Evolutionary conservation across 2,329 filamentous ascomycete genomes (phyloP).

Genomic region (Gaeumannomyces tritici): DNA sequence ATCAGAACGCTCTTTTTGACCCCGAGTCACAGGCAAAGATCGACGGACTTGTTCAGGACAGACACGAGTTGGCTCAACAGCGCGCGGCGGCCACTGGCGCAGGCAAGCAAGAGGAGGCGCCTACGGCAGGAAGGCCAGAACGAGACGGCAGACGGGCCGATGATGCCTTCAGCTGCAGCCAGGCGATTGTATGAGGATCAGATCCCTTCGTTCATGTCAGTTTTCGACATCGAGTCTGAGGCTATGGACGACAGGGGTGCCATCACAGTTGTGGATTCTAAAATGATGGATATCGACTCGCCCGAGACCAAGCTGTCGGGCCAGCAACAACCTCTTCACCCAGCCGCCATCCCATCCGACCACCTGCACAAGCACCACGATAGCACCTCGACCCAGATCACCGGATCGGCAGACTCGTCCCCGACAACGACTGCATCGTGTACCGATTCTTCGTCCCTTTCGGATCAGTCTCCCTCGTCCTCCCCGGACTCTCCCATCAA

Average conservation of each 20-base stretch:
- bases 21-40: neutral
- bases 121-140: neutral
- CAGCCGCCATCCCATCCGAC: slow-evolving; percentile 32
- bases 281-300: slow-evolving; percentile 38
- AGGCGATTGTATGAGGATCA: slow-evolving; percentile 57
- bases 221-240: slow-evolving; percentile 56
- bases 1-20: neutral
- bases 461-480: slow-evolving; percentile 77
- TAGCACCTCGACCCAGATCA: slow-evolving; percentile 68
- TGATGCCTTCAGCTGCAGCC: slow-evolving; percentile 32
- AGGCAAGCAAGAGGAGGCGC: slow-evolving; percentile 5
- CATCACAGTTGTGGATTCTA: slow-evolving; percentile 44
- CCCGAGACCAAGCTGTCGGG: slow-evolving; percentile 22
- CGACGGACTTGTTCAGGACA: neutral
- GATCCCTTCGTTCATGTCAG: slow-evolving; percentile 69
- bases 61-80: neutral
- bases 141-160: neutral
- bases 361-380: slow-evolving; percentile 60
- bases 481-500: slow-evolving; percentile 81
- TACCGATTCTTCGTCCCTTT: slow-evolving; percentile 81
- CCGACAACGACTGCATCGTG: slow-evolving; percentile 91
- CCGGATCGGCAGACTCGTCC: slow-evolving; percentile 85
- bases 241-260: slow-evolving; percentile 42
- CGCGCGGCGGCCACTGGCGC: neutral
- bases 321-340: slow-evolving; percentile 25